A percentile compares a stretch with the other conserved stretches of the same genome.
Conservation (phyloP, 257 asterid species). For the Paulownia fortunei region DNA sequence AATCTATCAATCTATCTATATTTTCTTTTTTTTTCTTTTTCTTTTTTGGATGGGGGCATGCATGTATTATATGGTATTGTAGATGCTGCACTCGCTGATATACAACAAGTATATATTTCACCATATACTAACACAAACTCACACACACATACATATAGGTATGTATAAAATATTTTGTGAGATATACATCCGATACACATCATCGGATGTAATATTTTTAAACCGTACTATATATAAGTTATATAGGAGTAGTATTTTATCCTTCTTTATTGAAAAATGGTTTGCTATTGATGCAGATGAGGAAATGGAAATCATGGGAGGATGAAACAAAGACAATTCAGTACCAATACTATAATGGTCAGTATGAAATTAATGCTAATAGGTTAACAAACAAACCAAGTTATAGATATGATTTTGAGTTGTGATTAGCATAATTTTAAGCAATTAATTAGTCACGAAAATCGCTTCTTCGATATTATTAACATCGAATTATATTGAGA, state of each 20-base stretch:
- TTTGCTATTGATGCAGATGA: slow-evolving; percentile 52
- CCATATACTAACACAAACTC: no score
- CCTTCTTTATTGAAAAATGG: neutral
- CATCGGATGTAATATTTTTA: no score
- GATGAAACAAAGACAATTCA: slow-evolving; percentile 69
- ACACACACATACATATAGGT: no score
- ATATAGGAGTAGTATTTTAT: no score
- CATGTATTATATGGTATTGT: no score
- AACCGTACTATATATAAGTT: neutral
- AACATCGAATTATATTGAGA: neutral
- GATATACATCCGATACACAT: no score
- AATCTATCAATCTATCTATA: neutral
- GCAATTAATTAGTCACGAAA: neutral
- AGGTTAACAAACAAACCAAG: neutral
- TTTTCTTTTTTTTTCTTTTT: neutral
- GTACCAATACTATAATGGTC: slow-evolving; percentile 65
- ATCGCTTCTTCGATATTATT: no score
- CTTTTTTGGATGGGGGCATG: no score
- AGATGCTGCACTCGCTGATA: no score
- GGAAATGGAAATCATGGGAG: slow-evolving; percentile 84
- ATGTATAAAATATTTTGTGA: no score
- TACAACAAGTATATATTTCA: no score
- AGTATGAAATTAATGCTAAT: neutral
- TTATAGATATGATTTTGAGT: neutral
- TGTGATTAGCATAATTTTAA: neutral